Base-by-base conservation (phyloP, 306 rosid species). In the Inga laurina region DNA sequence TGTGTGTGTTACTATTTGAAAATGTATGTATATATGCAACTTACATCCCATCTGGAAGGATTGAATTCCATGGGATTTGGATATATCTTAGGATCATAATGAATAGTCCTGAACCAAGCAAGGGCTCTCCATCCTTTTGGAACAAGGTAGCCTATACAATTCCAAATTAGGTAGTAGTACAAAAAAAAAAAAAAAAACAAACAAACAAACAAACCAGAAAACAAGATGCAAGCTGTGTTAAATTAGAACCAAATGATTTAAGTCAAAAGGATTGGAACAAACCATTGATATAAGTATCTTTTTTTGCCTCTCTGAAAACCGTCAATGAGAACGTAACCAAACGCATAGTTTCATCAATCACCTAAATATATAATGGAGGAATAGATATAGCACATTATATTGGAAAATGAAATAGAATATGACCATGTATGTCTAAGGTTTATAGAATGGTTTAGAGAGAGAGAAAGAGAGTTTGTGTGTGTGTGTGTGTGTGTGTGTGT, bases 71-170 rank as follows among this genome's bases (percentile, higher is more conserved):
- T 67, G 22, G 97, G 97, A 66, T 92, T 71, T 10, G 90, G 91
- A 83, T 88, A 94, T 35, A 82, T 85, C 83, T 91, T 85, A 7
- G 98, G 87, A 84, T 94, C 91, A 2, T 76, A 78, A 52, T 94
- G 98, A 88, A 94, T 89, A 10, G 89, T 82, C 67, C 98, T 87
- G 37, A 92, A 94, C 98, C 98, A 94, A 0, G 79, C 80, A 15
- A 94, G 79, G 6, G 80, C 91, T 86, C 85, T 94, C 98, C 98
- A 92, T 12, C 93, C 98, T 73, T 91, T 89, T 21, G 97, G 98
- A 82, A 92, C 90, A 72, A 62, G 61, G 72, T 91, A 92, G 27
- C 98, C 98, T 94, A 81, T 7, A 39, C 11, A 37, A 10, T 59
- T 59, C 11, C 34, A 59, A 10, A 22, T 59, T 59, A 59, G 34